Evolutionary conservation across 1,284 basidiomycete species (phyloP).

Genomic region (Moesziomyces globuligerus): DNA sequence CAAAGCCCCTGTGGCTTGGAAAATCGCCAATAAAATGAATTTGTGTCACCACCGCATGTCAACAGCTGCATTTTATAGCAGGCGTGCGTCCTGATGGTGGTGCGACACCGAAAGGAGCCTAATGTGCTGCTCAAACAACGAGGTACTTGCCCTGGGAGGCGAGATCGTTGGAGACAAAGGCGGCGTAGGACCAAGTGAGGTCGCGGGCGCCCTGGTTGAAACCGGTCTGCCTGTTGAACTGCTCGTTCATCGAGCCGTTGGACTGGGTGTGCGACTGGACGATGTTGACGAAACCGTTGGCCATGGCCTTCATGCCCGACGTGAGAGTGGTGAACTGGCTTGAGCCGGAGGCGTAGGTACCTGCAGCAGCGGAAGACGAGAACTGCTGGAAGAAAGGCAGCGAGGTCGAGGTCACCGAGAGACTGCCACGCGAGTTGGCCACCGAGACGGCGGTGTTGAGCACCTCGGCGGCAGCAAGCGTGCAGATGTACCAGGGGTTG

Average conservation of each 20-base stretch:
- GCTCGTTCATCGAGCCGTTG: constrained; percentile 53
- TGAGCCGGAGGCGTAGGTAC: constrained; percentile 18
- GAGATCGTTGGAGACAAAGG: constrained; percentile 39
- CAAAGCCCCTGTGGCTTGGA: too few species aligned
- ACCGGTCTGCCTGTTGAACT: constrained; percentile 46
- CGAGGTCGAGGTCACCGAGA: constrained; percentile 32
- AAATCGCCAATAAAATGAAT: too few species aligned
- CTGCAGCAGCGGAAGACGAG: constrained; percentile 19
- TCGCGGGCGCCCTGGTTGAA: constrained; percentile 52
- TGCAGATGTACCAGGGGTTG: constrained; percentile 59
- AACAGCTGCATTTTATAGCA: too few species aligned
- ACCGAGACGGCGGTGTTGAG: constrained; percentile 42
- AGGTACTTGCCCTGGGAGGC: constrained; percentile 37
- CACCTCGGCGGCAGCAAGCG: constrained; percentile 48
- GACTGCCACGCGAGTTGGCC: constrained; percentile 18
- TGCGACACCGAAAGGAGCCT: neutral
- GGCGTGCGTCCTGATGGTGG: too few species aligned
- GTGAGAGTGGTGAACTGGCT: constrained; percentile 30
- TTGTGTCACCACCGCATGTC: too few species aligned
- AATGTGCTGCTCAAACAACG: constrained; percentile 2
- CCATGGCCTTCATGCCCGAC: constrained; percentile 41
- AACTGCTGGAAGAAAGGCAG: constrained; percentile 52
- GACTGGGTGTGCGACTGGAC: constrained; percentile 35
- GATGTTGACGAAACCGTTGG: constrained; percentile 45
- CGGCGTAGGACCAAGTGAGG: constrained; percentile 57